A percentile compares a stretch with the other conserved stretches of the same genome.
Conservation (phyloP, 179 eudicot genomes). For the Heliamphora pulchella region DNA sequence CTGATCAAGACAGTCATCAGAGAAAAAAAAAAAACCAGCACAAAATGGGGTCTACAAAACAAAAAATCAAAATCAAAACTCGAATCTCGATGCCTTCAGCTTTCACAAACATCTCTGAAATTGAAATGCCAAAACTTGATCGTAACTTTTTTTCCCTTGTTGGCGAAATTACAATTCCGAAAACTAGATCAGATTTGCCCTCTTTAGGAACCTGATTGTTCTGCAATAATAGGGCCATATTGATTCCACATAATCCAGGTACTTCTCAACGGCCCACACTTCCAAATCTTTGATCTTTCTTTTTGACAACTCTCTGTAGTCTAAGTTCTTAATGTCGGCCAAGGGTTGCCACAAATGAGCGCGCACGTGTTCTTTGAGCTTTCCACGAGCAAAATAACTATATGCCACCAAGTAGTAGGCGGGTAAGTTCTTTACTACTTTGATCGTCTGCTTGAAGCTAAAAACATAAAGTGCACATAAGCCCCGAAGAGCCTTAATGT, state of each 20-base stretch:
- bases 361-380: slow-evolving; percentile 40
- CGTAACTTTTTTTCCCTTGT: too few species aligned
- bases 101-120: slow-evolving; percentile 7
- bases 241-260: slow-evolving; percentile 62
- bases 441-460: slow-evolving; percentile 62
- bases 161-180: too few species aligned
- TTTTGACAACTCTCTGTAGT: slow-evolving; percentile 32
- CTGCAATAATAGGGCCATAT: slow-evolving; percentile 81
- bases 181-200: slow-evolving; percentile 57
- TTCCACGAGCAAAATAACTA: slow-evolving; percentile 42
- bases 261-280: slow-evolving; percentile 47
- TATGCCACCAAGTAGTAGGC: slow-evolving; percentile 28
- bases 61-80: slow-evolving; percentile 6
- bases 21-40: slow-evolving; percentile 9
- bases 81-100: neutral
- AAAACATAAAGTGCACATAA: slow-evolving; percentile 48
- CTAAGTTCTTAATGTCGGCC: slow-evolving; percentile 30
- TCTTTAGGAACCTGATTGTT: slow-evolving; percentile 62
- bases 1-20: slow-evolving; percentile 10
- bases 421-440: slow-evolving; percentile 47
- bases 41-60: slow-evolving; percentile 15
- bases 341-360: slow-evolving; percentile 47
- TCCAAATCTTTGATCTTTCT: slow-evolving; percentile 31
- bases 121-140: too few species aligned
- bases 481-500: slow-evolving; percentile 48